Percentiles rank a stretch among this genome's conserved stretches.
phyloP scores from a whole-genome alignment of 306 rosid genomes.

The Vigna radiata region DNA sequence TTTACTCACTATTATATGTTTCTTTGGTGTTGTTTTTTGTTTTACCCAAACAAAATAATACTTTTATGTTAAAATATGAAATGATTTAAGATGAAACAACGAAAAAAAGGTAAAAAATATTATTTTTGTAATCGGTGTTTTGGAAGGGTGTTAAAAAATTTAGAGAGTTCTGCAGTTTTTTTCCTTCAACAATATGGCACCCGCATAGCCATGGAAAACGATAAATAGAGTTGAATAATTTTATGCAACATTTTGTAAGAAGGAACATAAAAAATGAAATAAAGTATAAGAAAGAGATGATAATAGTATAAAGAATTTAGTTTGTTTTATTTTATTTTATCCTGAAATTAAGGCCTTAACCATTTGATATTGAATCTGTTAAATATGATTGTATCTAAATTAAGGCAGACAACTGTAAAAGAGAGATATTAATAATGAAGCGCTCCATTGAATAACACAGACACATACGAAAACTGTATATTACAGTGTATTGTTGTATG shows the following conservation, averaged over 20 bases:
- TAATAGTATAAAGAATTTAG: neutral
- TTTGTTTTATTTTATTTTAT: neutral
- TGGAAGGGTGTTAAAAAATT: too few species aligned
- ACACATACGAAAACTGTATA: slow-evolving; percentile 35
- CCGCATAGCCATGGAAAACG: neutral
- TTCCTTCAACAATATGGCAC: neutral
- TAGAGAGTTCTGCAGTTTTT: too few species aligned
- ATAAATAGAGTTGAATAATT: neutral
- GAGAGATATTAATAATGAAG: neutral
- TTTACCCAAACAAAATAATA: too few species aligned
- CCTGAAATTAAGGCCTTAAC: neutral
- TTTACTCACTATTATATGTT: neutral
- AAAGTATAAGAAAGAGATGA: too few species aligned
- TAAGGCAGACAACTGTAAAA: neutral
- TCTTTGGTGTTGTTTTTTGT: too few species aligned
- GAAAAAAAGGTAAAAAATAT: too few species aligned
- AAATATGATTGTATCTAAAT: slow-evolving; percentile 22
- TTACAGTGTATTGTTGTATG: slow-evolving; percentile 39
- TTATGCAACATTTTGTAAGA: neutral
- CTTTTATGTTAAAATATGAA: too few species aligned
- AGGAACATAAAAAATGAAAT: neutral
- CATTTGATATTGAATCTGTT: slow-evolving; percentile 1
- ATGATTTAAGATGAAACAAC: too few species aligned
- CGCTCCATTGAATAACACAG: slow-evolving; percentile 17
- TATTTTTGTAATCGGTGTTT: too few species aligned